Base-by-base conservation (phyloP, 1,139 yeast species). In the Saccharomyces hybrid region DNA sequence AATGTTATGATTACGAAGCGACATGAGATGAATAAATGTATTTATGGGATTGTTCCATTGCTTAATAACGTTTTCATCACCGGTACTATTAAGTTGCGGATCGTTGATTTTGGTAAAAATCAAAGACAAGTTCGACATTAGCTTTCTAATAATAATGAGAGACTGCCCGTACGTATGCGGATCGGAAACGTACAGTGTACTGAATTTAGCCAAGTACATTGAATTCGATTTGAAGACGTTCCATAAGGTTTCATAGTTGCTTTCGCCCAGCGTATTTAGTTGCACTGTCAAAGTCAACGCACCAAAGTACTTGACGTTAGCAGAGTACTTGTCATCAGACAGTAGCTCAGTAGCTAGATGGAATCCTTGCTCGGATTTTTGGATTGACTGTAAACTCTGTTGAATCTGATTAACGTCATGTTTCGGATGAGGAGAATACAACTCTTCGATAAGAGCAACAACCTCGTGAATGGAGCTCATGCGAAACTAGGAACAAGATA, bases 251-350 rank as follows among this genome's bases (percentile, higher is more conserved):
- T 62, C 63, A 30, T 51, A 34, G 5, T 61, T 55, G 53, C 50
- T 57, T 31, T 61, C 59, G 4, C 42, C 42, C 42, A 4, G 42
- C 20, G 63, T 68, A 50, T 75, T 78, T 49, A 82, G 71, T 52
- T 82, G 80, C 31, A 83, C 83, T 0, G 89, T 78, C 54, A 81
- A 80, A 0, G 91, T 84, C 55, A 85, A 71, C 0, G 91, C 91
- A 1, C 93, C 93, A 64, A 86, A 85, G 67, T 82, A 86, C 61
- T 79, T 78, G 54, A 84, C 82, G 61, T 81, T 80, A 41, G 73
- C 61, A 2, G 81, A 76, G 7, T 69, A 64, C 0, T 52, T 55
- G 2, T 61, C 66, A 2, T 70, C 70, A 4, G 69, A 63, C 34
- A 84, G 67, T 26, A 86, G 69, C 48, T 74, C 68, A 52, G 75